Conservation (phyloP, 257 asterid genomes). For the Linaria vulgaris region DNA sequence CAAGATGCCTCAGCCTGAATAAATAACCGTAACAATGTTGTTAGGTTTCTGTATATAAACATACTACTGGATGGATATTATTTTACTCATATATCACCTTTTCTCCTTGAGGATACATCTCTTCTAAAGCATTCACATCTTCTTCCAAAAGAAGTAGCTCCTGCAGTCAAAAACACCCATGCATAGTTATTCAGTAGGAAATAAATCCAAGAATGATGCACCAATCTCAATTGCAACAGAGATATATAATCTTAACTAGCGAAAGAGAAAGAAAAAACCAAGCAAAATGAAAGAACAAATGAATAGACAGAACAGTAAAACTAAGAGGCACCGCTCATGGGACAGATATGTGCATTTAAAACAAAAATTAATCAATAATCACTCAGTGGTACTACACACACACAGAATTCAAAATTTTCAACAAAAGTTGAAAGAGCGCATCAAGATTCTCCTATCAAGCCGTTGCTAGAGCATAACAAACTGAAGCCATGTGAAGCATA, state of each 20-base stretch:
- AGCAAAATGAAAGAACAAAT: background rate
- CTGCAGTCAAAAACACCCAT: slow-evolving; percentile 38
- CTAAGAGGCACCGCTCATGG: slow-evolving; percentile 6
- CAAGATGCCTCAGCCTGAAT: slow-evolving; percentile 94
- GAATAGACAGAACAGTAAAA: background rate
- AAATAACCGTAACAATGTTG: slow-evolving; percentile 17
- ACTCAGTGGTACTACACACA: background rate
- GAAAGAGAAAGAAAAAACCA: slow-evolving; percentile 1
- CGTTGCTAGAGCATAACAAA: no score
- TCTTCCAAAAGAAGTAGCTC: slow-evolving; percentile 94
- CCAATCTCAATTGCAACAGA: background rate
- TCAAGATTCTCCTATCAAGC: no score
- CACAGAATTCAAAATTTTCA: background rate
- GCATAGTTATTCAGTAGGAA: slow-evolving; percentile 20
- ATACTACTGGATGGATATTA: slow-evolving; percentile 1
- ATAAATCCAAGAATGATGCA: slow-evolving; percentile 22
- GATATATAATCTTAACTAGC: background rate
- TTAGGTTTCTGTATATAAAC: slow-evolving; percentile 14
- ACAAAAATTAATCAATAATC: no score
- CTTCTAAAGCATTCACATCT: slow-evolving; percentile 90
- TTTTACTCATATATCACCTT: slow-evolving; percentile 53
- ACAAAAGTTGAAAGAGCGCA: no score
- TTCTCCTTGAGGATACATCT: slow-evolving; percentile 99
- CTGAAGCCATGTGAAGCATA: slow-evolving; percentile 7
- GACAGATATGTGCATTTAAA: no score